These are phyloP conservation scores for Acanthamoeba polyphaga DNA, from an alignment of 208 protist genomes.

Conservation along the genomic window DNA sequence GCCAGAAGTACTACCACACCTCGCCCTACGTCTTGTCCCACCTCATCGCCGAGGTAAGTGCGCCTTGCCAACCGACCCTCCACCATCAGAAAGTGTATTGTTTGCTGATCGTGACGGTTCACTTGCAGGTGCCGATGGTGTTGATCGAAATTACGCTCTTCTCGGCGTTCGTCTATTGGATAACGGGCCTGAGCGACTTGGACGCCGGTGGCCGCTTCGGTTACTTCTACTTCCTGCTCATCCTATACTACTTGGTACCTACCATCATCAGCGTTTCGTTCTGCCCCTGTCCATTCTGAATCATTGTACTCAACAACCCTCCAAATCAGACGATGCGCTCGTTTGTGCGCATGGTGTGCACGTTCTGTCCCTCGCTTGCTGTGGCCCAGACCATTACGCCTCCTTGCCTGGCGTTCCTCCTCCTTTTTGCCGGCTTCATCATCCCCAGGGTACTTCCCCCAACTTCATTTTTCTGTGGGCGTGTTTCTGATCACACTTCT, in stretches of 20 bases:
- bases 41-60: conserved; percentile 29
- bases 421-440: conserved; percentile 69
- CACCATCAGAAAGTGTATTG: not conserved
- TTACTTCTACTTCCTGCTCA: conserved; percentile 13
- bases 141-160: conserved; percentile 5
- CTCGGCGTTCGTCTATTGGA: conserved; percentile 65
- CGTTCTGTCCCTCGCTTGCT: not conserved
- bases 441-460: not conserved
- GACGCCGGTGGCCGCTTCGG: conserved; percentile 43
- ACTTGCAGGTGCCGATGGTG: conserved; percentile 7
- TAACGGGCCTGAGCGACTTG: not conserved
- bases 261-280: not conserved
- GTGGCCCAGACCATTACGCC: conserved; percentile 63
- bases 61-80: not conserved
- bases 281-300: no score
- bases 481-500: not conserved
- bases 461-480: not conserved
- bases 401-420: not conserved
- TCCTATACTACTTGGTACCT: conserved; percentile 19
- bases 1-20: conserved; percentile 61
- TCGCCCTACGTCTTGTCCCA: conserved; percentile 63
- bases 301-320: no score
- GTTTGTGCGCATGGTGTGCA: conserved; percentile 16
- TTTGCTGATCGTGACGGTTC: not conserved
- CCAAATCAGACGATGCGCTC: not conserved